These are phyloP conservation scores for Podospora comata DNA, from an alignment of 495 filamentous ascomycete species.

Conservation along the genomic window DNA sequence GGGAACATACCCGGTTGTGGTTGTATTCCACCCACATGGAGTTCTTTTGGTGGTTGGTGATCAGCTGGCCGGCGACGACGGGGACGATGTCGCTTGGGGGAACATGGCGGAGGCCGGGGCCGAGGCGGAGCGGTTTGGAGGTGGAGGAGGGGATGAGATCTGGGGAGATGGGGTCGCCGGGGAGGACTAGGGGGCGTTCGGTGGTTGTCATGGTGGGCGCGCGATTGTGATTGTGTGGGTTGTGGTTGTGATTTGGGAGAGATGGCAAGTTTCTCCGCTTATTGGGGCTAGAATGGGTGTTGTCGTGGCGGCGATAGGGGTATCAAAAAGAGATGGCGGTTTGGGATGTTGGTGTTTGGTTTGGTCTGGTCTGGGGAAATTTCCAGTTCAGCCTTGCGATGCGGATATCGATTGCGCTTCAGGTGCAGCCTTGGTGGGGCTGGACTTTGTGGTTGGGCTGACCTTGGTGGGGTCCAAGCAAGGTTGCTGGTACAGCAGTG, in stretches of 20 bases:
- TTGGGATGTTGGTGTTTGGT: slow-evolving; percentile 4
- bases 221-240: neutral
- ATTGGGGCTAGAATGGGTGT: neutral
- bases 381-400: slow-evolving; percentile 19
- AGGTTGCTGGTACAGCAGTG: neutral
- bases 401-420: slow-evolving; percentile 5
- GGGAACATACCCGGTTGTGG: slow-evolving; percentile 55
- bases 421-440: slow-evolving; percentile 21
- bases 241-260: slow-evolving; percentile 7
- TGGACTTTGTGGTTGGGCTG: neutral
- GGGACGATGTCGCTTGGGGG: slow-evolving; percentile 68
- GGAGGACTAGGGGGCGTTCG: slow-evolving; percentile 60
- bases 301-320: neutral
- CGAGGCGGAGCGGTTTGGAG: slow-evolving; percentile 71
- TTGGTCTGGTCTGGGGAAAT: slow-evolving; percentile 3
- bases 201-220: slow-evolving; percentile 38
- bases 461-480: neutral
- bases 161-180: slow-evolving; percentile 71
- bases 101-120: slow-evolving; percentile 75
- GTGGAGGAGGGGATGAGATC: slow-evolving; percentile 60
- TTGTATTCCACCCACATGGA: slow-evolving; percentile 73
- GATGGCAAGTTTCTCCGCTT: neutral
- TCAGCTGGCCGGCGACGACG: slow-evolving; percentile 74
- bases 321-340: neutral
- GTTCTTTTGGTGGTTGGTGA: slow-evolving; percentile 72